Evolutionary conservation across 306 rosid genomes (phyloP).

Genomic region (Cucurbita moschata): DNA sequence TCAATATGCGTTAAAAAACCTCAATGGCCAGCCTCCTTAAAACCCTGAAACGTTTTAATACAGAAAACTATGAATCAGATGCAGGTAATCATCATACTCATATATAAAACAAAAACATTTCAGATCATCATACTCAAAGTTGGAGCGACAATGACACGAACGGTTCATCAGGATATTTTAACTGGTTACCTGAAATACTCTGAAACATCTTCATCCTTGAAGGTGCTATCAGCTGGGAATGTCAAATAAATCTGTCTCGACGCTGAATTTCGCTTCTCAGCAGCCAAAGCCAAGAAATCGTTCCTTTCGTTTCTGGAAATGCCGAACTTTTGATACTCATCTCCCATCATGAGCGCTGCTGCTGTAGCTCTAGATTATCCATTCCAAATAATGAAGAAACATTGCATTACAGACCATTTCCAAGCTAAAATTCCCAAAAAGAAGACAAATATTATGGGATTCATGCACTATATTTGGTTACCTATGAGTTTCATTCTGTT

Average conservation of each 20-base stretch:
- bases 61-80: constrained; percentile 1
- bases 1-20: neutral
- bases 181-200: constrained; percentile 71
- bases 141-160: neutral
- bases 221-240: constrained; percentile 94
- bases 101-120: neutral
- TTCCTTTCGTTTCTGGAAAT: constrained; percentile 57
- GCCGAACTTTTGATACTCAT: constrained; percentile 50
- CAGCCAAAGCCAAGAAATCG: constrained; percentile 50
- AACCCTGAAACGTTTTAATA: constrained; percentile 1
- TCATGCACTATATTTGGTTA: neutral
- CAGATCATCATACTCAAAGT: neutral
- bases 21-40: constrained; percentile 7
- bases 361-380: neutral
- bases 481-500: constrained; percentile 59
- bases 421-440: neutral
- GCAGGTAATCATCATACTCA: neutral
- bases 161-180: neutral
- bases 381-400: neutral
- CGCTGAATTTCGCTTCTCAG: constrained; percentile 67
- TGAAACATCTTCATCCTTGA: constrained; percentile 92
- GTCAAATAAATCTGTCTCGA: constrained; percentile 91
- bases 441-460: neutral
- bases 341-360: constrained; percentile 56
- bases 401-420: neutral